Evolutionary conservation across 2,329 filamentous ascomycete species (phyloP).

Genomic region (Karstenula rhodostoma): DNA sequence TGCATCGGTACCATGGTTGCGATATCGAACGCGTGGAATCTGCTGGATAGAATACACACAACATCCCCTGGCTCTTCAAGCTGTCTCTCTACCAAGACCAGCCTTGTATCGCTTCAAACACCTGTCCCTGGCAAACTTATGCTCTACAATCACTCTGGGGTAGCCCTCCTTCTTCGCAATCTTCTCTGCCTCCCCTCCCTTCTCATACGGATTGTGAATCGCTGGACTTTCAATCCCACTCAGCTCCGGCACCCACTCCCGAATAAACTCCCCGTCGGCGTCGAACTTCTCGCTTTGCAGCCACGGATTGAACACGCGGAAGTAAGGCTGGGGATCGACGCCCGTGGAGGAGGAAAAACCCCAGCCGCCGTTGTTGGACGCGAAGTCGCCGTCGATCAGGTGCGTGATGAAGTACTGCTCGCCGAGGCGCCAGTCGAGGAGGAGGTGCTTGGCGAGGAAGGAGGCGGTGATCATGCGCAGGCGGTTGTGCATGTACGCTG

Average conservation of each 20-base stretch:
- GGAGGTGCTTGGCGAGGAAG: constrained; percentile 60
- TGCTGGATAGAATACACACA: background rate
- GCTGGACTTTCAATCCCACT: constrained; percentile 68
- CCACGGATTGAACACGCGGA: constrained; percentile 87
- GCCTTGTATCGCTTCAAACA: constrained; percentile 76
- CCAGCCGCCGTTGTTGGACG: constrained; percentile 69
- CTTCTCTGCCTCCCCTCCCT: constrained; percentile 61
- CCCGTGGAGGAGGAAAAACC: constrained; percentile 72
- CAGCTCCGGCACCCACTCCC: constrained; percentile 83
- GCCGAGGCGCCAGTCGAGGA: constrained; percentile 60
- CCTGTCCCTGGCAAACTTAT: constrained; percentile 72
- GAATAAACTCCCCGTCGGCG: constrained; percentile 77
- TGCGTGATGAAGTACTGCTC: constrained; percentile 62
- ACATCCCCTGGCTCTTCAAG: constrained; percentile 27
- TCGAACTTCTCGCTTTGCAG: constrained; percentile 90
- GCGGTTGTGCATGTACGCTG: constrained; percentile 63
- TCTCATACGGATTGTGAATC: constrained; percentile 81
- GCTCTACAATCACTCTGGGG: constrained; percentile 76
- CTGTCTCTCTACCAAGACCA: constrained; percentile 63
- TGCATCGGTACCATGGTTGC: background rate
- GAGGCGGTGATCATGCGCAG: constrained; percentile 60
- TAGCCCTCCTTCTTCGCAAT: constrained; percentile 74
- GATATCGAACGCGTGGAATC: no score
- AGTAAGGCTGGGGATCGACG: constrained; percentile 88
- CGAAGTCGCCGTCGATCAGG: constrained; percentile 58